Evolutionary conservation across 768 basidiomycete genomes (phyloP).

Genomic region (Tricholoma saponaceum): DNA sequence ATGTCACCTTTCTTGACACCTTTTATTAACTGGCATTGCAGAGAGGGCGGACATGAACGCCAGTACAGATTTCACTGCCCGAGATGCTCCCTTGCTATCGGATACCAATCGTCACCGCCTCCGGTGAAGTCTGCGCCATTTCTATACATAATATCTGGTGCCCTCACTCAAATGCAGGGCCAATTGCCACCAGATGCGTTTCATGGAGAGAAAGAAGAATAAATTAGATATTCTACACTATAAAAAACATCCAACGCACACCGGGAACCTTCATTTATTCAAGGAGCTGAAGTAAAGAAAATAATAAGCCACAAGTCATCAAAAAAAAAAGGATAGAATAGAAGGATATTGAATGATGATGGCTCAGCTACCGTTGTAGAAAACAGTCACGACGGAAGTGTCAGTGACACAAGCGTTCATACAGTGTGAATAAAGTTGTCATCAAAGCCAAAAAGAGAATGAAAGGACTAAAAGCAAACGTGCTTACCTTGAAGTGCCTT

Average conservation of each 20-base stretch:
- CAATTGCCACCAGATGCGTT: slow-evolving; percentile 84
- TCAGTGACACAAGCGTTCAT: slow-evolving; percentile 45
- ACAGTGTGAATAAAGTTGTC: slow-evolving; percentile 73
- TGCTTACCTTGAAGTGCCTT: slow-evolving; percentile 19
- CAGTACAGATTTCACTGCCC: slow-evolving; percentile 72
- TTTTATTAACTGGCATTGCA: slow-evolving; percentile 22
- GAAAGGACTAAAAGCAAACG: slow-evolving; percentile 10
- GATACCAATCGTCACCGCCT: slow-evolving; percentile 75
- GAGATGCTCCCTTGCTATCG: slow-evolving; percentile 62
- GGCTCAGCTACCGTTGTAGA: slow-evolving; percentile 89
- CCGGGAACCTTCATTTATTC: too few relatives aligned
- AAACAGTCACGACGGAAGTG: slow-evolving; percentile 46
- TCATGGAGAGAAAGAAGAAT: slow-evolving; percentile 40
- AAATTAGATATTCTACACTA: background rate
- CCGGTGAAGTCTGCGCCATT: slow-evolving; percentile 75
- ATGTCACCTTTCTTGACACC: background rate
- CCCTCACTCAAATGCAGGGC: slow-evolving; percentile 86
- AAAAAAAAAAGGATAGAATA: background rate
- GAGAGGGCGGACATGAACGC: slow-evolving; percentile 66
- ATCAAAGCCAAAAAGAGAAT: slow-evolving; percentile 37
- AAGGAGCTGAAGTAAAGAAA: background rate
- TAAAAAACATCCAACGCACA: too few relatives aligned
- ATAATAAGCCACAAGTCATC: background rate
- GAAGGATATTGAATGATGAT: slow-evolving; percentile 3
- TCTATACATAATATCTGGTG: slow-evolving; percentile 76